Base-by-base conservation (phyloP, 2,329 filamentous ascomycete genomes). In the Penicillium occitanis region DNA sequence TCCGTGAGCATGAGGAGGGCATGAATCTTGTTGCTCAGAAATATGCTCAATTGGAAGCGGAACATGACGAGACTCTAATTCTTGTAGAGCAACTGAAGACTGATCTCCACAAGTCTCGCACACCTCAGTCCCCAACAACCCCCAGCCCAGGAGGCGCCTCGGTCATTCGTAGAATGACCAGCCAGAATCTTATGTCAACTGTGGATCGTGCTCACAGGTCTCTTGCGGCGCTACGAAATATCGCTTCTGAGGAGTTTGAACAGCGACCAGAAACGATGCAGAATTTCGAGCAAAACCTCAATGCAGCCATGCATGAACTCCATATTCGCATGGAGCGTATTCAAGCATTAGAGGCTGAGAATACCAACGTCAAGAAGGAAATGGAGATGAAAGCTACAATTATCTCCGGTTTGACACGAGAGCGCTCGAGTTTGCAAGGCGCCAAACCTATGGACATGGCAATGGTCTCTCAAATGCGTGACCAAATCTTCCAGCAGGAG, bases 301-400 rank as follows among this genome's bases (percentile, higher is more conserved):
- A 95, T 73, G 87, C 92, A 1, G 92, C 94, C 66, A 94, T 97
- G 89, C 91, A 95, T 72, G 95, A 99, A 76, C 84, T 99, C 40
- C 91, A 97, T 70, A 85, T 85, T 10, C 88, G 93, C 50, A 93
- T 93, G 46, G 93, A 98, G 76, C 89, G 93, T 33, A 93, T 97
- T 63, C 91, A 96, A 74, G 89, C 93, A 72, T 84, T 99, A 14
- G 95, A 99, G 77, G 88, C 88, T 5, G 94, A 97, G 71, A 87
- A 97, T 65, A 83, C 88, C 30, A 89, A 88, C 3, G 87, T 93
- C 25, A 95, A 92, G 82, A 97, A 93, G 81, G 95, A 99, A 78
- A 96, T 98, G 90, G 95, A 99, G 75, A 89, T 87, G 69, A 99
- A 99, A 86, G 93, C 94, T 83, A 91, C 92, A 35, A 93, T 99